Percentiles rank a stretch among this genome's conserved stretches.
Evolutionary conservation across 2,329 filamentous ascomycete species (phyloP).

Genomic region (Phyllosticta paracitricarpa): DNA sequence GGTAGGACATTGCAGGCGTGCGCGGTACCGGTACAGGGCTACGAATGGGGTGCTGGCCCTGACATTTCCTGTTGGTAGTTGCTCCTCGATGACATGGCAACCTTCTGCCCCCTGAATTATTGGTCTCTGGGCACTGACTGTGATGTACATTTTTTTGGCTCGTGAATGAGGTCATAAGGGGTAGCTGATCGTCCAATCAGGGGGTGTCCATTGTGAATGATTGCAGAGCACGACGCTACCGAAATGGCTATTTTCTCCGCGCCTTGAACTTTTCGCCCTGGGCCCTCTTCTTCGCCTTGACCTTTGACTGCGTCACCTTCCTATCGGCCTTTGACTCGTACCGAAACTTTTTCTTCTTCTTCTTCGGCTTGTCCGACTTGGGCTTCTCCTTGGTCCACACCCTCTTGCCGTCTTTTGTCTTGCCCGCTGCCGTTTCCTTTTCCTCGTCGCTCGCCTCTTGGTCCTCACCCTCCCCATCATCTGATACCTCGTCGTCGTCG

Average conservation of each 20-base stretch:
- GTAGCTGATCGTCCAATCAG: not conserved
- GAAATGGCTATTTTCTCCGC: slow-evolving; percentile 14
- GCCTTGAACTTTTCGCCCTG: slow-evolving; percentile 48
- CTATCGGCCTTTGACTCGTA: slow-evolving; percentile 86
- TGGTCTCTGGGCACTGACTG: not conserved
- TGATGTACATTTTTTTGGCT: not conserved
- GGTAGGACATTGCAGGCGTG: slow-evolving; percentile 2
- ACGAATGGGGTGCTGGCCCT: not conserved
- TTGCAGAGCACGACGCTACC: not conserved
- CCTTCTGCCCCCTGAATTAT: slow-evolving; percentile 7
- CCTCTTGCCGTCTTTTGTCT: slow-evolving; percentile 32
- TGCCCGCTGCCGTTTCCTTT: slow-evolving; percentile 28
- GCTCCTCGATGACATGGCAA: slow-evolving; percentile 10
- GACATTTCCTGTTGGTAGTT: slow-evolving; percentile 14
- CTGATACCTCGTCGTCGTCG: slow-evolving; percentile 19
- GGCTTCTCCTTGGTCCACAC: slow-evolving; percentile 44
- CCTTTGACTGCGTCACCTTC: slow-evolving; percentile 49
- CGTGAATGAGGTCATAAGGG: not conserved
- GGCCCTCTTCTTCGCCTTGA: slow-evolving; percentile 61
- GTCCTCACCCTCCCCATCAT: slow-evolving; percentile 12
- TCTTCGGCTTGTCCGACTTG: slow-evolving; percentile 47
- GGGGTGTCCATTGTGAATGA: not conserved
- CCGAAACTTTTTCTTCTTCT: slow-evolving; percentile 83
- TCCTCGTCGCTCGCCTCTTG: slow-evolving; percentile 22
- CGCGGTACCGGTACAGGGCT: slow-evolving; percentile 2